A percentile compares a stretch with the other conserved stretches of the same genome.
Conservation (phyloP, 83 land plant genomes). For the Diphasiastrum complanatum region DNA sequence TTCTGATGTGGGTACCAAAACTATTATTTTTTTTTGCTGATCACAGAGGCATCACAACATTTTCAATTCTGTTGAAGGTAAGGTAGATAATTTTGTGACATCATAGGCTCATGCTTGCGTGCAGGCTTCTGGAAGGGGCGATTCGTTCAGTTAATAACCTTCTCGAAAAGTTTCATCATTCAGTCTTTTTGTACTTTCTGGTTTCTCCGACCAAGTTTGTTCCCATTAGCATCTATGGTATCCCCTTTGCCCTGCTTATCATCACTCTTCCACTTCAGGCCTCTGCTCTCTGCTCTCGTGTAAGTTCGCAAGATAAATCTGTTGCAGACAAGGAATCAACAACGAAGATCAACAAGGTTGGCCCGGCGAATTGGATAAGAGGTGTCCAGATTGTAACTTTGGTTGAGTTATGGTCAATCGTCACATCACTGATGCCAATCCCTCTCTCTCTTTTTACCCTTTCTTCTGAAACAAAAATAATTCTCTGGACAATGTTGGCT, state of each 20-base stretch:
- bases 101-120: constrained; percentile 5
- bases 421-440: constrained; percentile 49
- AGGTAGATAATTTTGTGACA: too few species aligned
- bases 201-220: constrained; percentile 69
- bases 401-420: constrained; percentile 63
- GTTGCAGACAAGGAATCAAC: neutral
- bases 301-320: neutral
- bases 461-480: constrained; percentile 9
- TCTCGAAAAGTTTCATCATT: constrained; percentile 95
- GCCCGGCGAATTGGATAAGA: constrained; percentile 57
- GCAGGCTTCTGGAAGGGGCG: constrained; percentile 91
- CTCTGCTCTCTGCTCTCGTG: constrained; percentile 52
- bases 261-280: constrained; percentile 70
- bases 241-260: constrained; percentile 70
- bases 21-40: too few species aligned
- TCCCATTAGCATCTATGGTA: constrained; percentile 83
- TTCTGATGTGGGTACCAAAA: too few species aligned
- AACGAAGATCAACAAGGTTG: constrained; percentile 6
- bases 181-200: constrained; percentile 84
- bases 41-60: too few species aligned
- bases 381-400: constrained; percentile 48
- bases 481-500: neutral
- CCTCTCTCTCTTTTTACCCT: constrained; percentile 27
- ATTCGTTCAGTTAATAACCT: constrained; percentile 91
- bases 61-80: too few species aligned